These are phyloP conservation scores for Fusarium proliferatum DNA, from an alignment of 2,329 filamentous ascomycete genomes.

Conservation along the genomic window DNA sequence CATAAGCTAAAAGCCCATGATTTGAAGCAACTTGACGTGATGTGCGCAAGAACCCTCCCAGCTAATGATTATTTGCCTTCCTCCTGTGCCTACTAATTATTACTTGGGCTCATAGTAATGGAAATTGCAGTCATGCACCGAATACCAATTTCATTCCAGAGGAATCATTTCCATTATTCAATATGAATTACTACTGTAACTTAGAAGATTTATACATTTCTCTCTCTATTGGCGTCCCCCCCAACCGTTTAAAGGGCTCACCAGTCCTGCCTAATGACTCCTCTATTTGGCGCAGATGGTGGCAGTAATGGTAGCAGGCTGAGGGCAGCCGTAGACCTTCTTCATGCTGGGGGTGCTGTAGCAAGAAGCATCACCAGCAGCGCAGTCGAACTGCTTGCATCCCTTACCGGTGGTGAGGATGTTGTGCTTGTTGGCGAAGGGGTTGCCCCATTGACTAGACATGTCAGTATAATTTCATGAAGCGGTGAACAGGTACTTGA, in stretches of 20 bases:
- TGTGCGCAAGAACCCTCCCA: rapidly evolving
- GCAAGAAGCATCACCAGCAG: constrained; percentile 51
- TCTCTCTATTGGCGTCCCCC: no score
- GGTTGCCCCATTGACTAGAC: constrained; percentile 48
- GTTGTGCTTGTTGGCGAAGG: constrained; percentile 52
- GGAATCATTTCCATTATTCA: rapidly evolving
- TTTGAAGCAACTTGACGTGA: no score
- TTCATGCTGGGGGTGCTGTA: constrained; percentile 54
- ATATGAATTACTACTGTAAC: neutral
- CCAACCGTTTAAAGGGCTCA: neutral
- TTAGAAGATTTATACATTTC: neutral
- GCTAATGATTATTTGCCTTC: rapidly evolving
- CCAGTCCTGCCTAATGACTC: rapidly evolving
- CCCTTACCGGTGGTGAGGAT: constrained; percentile 51
- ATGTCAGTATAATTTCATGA: rapidly evolving
- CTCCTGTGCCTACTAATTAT: rapidly evolving
- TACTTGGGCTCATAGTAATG: rapidly evolving
- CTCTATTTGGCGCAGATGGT: constrained; percentile 45
- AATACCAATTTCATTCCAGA: rapidly evolving
- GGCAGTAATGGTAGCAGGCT: constrained; percentile 52
- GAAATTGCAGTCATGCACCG: rapidly evolving
- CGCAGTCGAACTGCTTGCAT: constrained; percentile 55
- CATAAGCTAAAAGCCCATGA: no score
- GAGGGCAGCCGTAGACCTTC: constrained; percentile 56
- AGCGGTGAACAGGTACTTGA: rapidly evolving